Base-by-base conservation (phyloP, 1,284 basidiomycete species). In the Cryptococcus floricola region DNA sequence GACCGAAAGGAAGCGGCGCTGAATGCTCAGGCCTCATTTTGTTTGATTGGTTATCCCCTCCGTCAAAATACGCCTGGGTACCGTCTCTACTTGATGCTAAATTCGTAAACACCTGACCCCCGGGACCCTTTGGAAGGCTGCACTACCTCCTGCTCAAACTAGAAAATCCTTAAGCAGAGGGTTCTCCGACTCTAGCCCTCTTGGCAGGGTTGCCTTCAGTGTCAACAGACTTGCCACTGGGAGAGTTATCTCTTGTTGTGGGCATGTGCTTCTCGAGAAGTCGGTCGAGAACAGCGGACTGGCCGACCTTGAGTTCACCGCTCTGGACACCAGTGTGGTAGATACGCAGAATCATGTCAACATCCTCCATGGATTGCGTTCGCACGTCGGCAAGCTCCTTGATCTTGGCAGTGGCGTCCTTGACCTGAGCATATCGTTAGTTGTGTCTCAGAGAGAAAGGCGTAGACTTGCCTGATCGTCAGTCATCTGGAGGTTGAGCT, bases 331-430 rank as follows among this genome's bases (percentile, higher is more conserved):
- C 91, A 47, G 88, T 87, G 81, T 94, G 91, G 78, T 95, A 97
- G 45, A 98, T 84, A 74, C 96, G 90, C 44, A 99, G 83, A 48
- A 99, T 87, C 41, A 89, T 90, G 78, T 99, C 96, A 60, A 99
- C 96, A 74, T 98, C 95, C 75, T 98, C 95, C 89, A 98, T 98
- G 23, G 90, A 91, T 78, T 99, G 96, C 31, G 94, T 97, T 64
- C 91, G 87, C 53, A 98, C 91, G 72, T 98, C 96, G 19, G 96
- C 96, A 57, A 99, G 87, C 79, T 97, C 91, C 86, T 98, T 98
- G 83, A 98, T 98, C 85, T 97, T 98, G 78, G 88, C 87, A 2
- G 96, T 98, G 41, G 92, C 94, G 69, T 98, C 94, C 87, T 98
- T 96, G 82, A 96, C 82, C 69, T 79, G 74, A 4, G 23, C 27